Evolutionary conservation across 1,284 basidiomycete genomes (phyloP).

Genomic region (Fomitiporia mediterranea): DNA sequence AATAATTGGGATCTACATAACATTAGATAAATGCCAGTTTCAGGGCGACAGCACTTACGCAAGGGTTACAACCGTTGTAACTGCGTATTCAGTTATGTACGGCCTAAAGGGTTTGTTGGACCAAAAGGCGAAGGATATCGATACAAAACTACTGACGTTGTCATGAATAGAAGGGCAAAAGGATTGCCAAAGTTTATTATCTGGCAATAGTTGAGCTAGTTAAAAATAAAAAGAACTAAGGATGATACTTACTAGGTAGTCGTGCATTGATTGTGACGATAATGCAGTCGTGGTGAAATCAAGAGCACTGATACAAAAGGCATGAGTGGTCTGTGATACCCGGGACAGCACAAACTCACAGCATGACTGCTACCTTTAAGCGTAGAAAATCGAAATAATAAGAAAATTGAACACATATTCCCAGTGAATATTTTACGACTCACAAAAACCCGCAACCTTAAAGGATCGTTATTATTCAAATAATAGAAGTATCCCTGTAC

Average conservation of each 20-base stretch:
- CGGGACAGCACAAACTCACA: slow-evolving; percentile 3
- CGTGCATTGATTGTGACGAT: slow-evolving; percentile 9
- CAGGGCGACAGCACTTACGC: not conserved
- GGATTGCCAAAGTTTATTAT: slow-evolving; percentile 18
- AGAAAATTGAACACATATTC: not conserved
- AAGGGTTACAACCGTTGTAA: slow-evolving; percentile 8
- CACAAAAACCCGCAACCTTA: slow-evolving; percentile 11
- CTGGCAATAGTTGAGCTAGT: not conserved
- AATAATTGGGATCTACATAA: slow-evolving; percentile 17
- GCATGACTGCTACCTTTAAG: slow-evolving; percentile 17
- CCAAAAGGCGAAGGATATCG: not conserved
- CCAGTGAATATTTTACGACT: not conserved
- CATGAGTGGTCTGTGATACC: too few relatives aligned
- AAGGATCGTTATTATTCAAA: slow-evolving; percentile 13
- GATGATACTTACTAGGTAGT: slow-evolving; percentile 12
- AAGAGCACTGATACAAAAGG: not conserved
- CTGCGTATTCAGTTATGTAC: slow-evolving; percentile 16
- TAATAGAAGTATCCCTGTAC: slow-evolving; percentile 19
- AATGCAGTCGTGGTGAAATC: slow-evolving; percentile 14
- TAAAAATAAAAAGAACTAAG: not conserved
- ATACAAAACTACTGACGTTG: not conserved
- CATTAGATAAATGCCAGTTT: not conserved
- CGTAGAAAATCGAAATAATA: not conserved
- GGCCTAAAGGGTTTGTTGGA: slow-evolving; percentile 2
- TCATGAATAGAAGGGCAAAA: slow-evolving; percentile 16